phyloP scores from a whole-genome alignment of 139 green algal genomes.

The Chlamydomonas applanata region DNA sequence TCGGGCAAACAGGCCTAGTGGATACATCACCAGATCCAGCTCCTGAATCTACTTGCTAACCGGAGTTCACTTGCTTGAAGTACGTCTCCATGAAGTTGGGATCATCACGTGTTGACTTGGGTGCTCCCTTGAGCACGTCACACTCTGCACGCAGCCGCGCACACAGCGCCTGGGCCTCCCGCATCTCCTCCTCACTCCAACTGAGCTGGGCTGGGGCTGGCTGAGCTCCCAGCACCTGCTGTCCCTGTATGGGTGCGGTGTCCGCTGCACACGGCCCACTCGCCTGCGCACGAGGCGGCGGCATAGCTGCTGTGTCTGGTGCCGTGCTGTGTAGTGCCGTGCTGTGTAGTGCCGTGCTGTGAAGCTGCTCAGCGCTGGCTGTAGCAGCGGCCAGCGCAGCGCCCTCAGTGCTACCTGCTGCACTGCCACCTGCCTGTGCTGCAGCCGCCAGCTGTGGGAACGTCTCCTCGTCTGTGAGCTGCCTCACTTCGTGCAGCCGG shows the following conservation, averaged over 20 bases:
- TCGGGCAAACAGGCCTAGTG: too few relatives aligned
- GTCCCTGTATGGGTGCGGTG: too few relatives aligned
- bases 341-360: not conserved
- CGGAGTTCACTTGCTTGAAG: conserved; percentile 50
- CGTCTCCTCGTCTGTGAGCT: conserved; percentile 26
- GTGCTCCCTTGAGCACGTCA: conserved; percentile 63
- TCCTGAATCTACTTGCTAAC: too few relatives aligned
- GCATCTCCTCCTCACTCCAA: not conserved
- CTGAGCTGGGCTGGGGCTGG: too few relatives aligned
- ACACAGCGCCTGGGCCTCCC: conserved; percentile 48
- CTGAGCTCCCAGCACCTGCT: not conserved
- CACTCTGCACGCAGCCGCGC: conserved; percentile 55
- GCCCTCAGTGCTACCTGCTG: too few relatives aligned
- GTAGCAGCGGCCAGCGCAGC: too few relatives aligned
- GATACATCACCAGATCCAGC: too few relatives aligned
- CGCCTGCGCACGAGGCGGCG: not conserved
- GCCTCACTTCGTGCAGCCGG: conserved; percentile 5
- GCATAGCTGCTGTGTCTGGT: not conserved
- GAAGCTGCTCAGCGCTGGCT: too few relatives aligned
- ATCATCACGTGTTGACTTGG: conserved; percentile 59
- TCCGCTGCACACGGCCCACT: not conserved
- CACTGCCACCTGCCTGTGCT: conserved; percentile 6
- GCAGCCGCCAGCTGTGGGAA: conserved; percentile 38
- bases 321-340: too few relatives aligned
- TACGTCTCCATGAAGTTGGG: conserved; percentile 81